Evolutionary conservation across 1,139 yeast genomes (phyloP).

Genomic region (Saccharomyces uvarum): DNA sequence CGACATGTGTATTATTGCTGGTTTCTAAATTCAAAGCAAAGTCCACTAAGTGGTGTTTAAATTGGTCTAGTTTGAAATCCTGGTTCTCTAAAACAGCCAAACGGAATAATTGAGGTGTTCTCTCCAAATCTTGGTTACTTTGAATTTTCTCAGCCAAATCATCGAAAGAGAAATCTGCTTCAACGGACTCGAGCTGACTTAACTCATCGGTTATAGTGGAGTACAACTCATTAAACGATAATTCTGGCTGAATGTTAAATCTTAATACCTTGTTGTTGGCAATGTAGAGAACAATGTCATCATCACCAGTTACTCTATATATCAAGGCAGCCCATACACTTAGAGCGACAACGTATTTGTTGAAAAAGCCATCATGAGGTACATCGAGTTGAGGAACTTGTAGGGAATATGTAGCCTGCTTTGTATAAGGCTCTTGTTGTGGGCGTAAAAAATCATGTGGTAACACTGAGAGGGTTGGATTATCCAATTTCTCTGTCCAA

Average conservation of each 20-base stretch:
- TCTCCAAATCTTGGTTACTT: constrained; percentile 43
- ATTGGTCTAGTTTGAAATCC: constrained; percentile 16
- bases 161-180: constrained; percentile 42
- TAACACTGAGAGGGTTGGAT: constrained; percentile 75
- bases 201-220: constrained; percentile 21
- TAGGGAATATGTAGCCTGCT: constrained; percentile 44
- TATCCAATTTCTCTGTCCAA: constrained; percentile 67
- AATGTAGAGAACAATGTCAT: constrained; percentile 80
- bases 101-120: constrained; percentile 53
- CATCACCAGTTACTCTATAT: constrained; percentile 85
- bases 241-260: constrained; percentile 45
- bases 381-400: constrained; percentile 33
- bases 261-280: constrained; percentile 51
- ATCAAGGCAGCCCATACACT: constrained; percentile 67
- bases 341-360: constrained; percentile 47
- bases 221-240: constrained; percentile 47
- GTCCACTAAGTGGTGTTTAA: constrained; percentile 26
- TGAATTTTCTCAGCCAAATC: constrained; percentile 51
- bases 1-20: constrained; percentile 8
- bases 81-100: constrained; percentile 22
- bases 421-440: constrained; percentile 58
- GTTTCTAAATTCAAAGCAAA: constrained; percentile 19
- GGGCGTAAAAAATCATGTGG: constrained; percentile 87
- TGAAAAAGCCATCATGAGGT: constrained; percentile 21
- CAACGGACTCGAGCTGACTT: constrained; percentile 35